Base-by-base conservation (phyloP, 352 stramenopile species). In the Phytophthora multivora region DNA sequence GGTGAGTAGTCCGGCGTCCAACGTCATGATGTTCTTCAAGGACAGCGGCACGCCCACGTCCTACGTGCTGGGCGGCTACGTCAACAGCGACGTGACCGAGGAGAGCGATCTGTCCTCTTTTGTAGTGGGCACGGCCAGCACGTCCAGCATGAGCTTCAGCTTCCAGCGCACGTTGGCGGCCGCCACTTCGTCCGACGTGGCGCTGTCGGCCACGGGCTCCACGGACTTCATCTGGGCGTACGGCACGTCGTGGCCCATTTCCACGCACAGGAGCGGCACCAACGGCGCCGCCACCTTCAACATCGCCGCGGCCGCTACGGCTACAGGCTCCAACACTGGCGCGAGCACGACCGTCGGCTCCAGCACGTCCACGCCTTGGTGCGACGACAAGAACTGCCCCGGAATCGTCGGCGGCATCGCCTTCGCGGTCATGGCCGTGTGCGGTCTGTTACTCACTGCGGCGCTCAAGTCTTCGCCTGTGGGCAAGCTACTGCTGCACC, bases 141-240 rank as follows among this genome's bases (percentile, higher is more conserved):
- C 69, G 1, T 52, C 67, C 19, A 66, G 57, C 31, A 83, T 89
- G 66, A 80, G 69, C 52, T 95, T 91, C 64, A 88, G 71, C 58
- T 91, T 83, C 66, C 80, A 92, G 66, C 81, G 86, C 25, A 79
- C 75, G 35, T 55, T 94, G 18, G 74, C 69, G 9, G 82, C 79
- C 8, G 65, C 71, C 16, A 71, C 76, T 4, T 36, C 61, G 4
- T 75, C 71, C 18, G 80, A 91, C 50, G 71, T 95, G 10, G 54
- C 56, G 1, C 71, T 93, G 48, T 71, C 75, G 21, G 42, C 79
- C 8, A 73, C 54, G 8, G 59, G 19, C 4, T 48, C 62, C 0
- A 69, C 67, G 9, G 65, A 75, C 30, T 83, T 91, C 51, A 86
- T 93, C 51, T 95, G 86, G 86, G 76, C 81, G 10, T 91, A 90